Evolutionary conservation across 2,329 filamentous ascomycete species (phyloP).

Genomic region (Pseudocercospora fuligena): DNA sequence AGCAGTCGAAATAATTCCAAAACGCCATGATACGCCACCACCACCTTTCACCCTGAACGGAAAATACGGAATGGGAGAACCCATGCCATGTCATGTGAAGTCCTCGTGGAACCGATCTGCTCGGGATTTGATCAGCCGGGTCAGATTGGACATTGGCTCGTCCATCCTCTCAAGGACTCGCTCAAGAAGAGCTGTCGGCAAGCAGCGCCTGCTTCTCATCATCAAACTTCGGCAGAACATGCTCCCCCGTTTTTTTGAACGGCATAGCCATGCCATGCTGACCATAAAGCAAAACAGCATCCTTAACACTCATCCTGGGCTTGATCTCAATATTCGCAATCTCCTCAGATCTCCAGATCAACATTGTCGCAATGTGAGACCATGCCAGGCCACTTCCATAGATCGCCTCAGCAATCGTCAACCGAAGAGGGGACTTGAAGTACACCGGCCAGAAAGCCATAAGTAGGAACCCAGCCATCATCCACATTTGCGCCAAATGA

Average conservation of each 20-base stretch:
- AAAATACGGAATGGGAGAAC: background rate
- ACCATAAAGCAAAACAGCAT: slow-evolving; percentile 22
- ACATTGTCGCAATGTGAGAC: slow-evolving; percentile 28
- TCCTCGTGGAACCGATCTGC: background rate
- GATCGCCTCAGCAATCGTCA: slow-evolving; percentile 23
- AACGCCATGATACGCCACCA: background rate
- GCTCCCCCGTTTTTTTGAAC: background rate
- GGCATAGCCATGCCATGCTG: slow-evolving; percentile 14
- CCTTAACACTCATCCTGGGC: slow-evolving; percentile 14
- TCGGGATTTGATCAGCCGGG: background rate
- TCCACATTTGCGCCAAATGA: slow-evolving; percentile 30
- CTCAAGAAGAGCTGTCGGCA: background rate
- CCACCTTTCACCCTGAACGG: background rate
- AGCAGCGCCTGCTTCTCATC: slow-evolving; percentile 12
- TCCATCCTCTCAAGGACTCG: too few relatives aligned
- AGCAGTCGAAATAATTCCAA: background rate
- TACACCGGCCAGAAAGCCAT: slow-evolving; percentile 28
- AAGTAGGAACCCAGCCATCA: slow-evolving; percentile 26
- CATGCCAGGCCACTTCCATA: slow-evolving; percentile 29
- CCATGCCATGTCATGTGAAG: background rate
- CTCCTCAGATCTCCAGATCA: slow-evolving; percentile 29
- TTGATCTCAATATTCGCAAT: slow-evolving; percentile 19
- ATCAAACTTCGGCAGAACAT: background rate
- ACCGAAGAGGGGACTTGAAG: slow-evolving; percentile 15
- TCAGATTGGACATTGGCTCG: too few relatives aligned